phyloP scores from a whole-genome alignment of 768 basidiomycete species.

The Rhodotorula kratochvilovae region DNA sequence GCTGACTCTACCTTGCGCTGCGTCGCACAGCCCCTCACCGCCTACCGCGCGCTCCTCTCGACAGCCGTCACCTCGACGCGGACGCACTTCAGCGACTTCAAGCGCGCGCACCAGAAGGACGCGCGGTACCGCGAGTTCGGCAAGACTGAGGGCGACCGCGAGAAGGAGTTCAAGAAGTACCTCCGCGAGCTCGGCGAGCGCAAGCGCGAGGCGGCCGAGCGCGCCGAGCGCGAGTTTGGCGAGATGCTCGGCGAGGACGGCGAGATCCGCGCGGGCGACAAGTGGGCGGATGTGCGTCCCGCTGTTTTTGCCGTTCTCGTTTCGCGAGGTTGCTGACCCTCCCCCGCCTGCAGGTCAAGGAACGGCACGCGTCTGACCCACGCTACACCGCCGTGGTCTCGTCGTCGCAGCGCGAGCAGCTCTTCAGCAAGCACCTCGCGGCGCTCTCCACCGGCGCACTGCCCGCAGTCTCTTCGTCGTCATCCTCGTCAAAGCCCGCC shows the following conservation, averaged over 20 bases:
- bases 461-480: constrained; percentile 20
- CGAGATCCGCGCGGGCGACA: constrained; percentile 54
- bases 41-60: constrained; percentile 68
- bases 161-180: constrained; percentile 79
- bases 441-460: constrained; percentile 48
- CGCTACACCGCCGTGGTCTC: constrained; percentile 94
- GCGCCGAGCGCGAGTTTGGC: constrained; percentile 80
- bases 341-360: constrained; percentile 65
- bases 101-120: constrained; percentile 87
- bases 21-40: constrained; percentile 47
- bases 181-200: constrained; percentile 83
- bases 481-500: constrained; percentile 10
- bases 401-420: constrained; percentile 83
- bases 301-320: constrained; percentile 52
- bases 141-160: constrained; percentile 85
- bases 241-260: constrained; percentile 66
- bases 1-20: constrained; percentile 59
- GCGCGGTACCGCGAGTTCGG: constrained; percentile 87
- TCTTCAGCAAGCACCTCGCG: constrained; percentile 73
- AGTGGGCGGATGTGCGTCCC: constrained; percentile 69
- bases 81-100: constrained; percentile 84
- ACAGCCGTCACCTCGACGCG: constrained; percentile 86
- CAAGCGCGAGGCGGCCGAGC: constrained; percentile 72
- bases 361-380: constrained; percentile 63
- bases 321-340: too few relatives aligned